Base-by-base conservation (phyloP, 2,329 filamentous ascomycete species). In the Helotiales sp. region DNA sequence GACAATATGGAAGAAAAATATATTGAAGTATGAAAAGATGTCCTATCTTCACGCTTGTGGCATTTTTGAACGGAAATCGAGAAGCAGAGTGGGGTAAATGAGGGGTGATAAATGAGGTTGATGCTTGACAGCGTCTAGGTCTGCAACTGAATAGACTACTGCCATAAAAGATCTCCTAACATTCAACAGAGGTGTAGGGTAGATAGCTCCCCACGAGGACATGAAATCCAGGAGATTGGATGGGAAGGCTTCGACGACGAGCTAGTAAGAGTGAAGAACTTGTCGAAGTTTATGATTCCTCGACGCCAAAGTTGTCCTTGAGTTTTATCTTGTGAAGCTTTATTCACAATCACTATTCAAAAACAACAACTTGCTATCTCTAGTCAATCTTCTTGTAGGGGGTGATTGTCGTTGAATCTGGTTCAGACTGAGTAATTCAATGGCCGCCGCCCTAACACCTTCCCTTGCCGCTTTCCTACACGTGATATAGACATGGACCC, bases 181-280 rank as follows among this genome's bases (percentile, higher is more conserved):
- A 4, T 22, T 4, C n/a, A 57, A 7, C 0, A 6, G 3, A 15
- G 1, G 20, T 2, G 30, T 20, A 13, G 11, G n/a, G 20, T 8
- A n/a, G 40, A 26, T 13, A 24, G 32, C 32, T 57, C 54, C 54
- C 8, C 6, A 57, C 15, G 20, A 57, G 54, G 54, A 34, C 15
- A 57, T 17, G 20, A 17, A 37, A 13, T 57, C 54, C 54, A 17
- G 54, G 6, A 52, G 32, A 37, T 22, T 5, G 1, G 20, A 57
- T 24, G 17, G 54, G 54, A 57, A 57, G 54, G 54, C 40, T 37
- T 57, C 32, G n/a, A 37, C 54, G 54, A 57, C 20, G 54, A n/a
- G 54, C 54, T 32, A 57, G 37, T 55, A 1, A 55, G 28, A 22
- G 30, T 20, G 15, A 10, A 28, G 3, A 34, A 6, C 30, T 34